These are phyloP conservation scores for Allium fistulosum DNA, from an alignment of 106 monocot species.

Conservation along the genomic window DNA sequence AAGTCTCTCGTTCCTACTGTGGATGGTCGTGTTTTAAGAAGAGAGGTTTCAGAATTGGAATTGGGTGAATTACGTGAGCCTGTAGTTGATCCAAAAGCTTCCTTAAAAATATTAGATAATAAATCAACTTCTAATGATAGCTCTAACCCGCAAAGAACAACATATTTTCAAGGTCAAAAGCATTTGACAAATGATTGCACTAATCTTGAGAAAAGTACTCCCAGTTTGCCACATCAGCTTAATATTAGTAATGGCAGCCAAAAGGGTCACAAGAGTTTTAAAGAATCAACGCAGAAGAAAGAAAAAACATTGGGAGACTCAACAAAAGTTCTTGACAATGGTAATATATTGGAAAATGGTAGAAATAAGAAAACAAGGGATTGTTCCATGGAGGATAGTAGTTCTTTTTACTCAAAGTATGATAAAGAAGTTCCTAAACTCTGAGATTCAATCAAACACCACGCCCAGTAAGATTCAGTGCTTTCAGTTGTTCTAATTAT, in stretches of 20 bases:
- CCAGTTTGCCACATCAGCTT: constrained; percentile 11
- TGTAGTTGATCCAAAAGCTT: constrained; percentile 41
- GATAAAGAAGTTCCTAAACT: constrained; percentile 66
- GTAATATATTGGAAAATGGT: constrained; percentile 15
- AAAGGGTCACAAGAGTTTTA: constrained; percentile 20
- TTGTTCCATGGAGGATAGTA: constrained; percentile 49
- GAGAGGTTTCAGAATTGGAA: constrained; percentile 87
- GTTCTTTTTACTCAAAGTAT: constrained; percentile 64
- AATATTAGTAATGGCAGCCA: constrained; percentile 32
- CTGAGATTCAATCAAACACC: constrained; percentile 69
- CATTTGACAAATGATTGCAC: constrained; percentile 12
- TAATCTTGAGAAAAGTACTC: constrained; percentile 31
- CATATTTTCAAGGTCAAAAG: constrained; percentile 31
- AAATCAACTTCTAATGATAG: constrained; percentile 22
- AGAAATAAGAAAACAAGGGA: constrained; percentile 32
- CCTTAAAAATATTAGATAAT: constrained; percentile 41
- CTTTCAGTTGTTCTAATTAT: not conserved
- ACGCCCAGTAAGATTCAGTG: constrained; percentile 50
- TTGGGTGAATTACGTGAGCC: constrained; percentile 89
- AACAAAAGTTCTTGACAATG: constrained; percentile 25
- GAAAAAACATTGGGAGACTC: constrained; percentile 19
- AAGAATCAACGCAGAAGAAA: constrained; percentile 31
- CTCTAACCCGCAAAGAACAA: constrained; percentile 19
- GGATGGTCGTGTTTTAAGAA: constrained; percentile 35
- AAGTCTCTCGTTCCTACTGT: constrained; percentile 15